phyloP scores from a whole-genome alignment of 129 eudicot genomes.

The Flaveria trinervia region DNA sequence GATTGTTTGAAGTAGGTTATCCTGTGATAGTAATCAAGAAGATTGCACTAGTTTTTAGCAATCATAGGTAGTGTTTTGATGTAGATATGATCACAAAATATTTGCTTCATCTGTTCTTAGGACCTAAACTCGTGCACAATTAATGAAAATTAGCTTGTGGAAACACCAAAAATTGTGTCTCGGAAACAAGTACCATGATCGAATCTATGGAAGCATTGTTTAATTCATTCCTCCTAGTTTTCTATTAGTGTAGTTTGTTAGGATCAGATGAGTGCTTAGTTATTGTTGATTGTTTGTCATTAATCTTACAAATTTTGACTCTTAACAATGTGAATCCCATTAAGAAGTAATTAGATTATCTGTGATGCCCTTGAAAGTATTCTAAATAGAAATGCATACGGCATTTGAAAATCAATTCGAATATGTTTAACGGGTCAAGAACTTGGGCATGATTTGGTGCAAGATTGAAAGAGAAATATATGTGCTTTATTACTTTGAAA shows the following conservation, averaged over 20 bases:
- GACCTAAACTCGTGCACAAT: no score
- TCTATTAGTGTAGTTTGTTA: background rate
- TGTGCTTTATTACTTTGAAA: background rate
- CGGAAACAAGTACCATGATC: no score
- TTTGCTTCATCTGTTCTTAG: no score
- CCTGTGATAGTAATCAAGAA: background rate
- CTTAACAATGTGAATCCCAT: background rate
- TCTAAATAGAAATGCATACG: no score
- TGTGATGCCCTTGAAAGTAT: no score
- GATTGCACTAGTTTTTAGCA: background rate
- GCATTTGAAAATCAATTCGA: background rate
- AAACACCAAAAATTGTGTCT: no score
- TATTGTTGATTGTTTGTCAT: background rate
- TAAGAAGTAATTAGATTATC: background rate
- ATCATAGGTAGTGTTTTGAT: background rate
- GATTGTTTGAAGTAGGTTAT: conserved; percentile 6
- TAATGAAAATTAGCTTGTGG: no score
- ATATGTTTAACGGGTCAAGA: no score
- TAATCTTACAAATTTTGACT: background rate
- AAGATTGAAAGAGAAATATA: background rate
- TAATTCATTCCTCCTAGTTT: no score
- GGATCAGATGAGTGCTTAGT: background rate
- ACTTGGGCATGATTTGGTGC: background rate
- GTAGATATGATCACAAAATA: no score
- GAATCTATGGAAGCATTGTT: no score